Base-by-base conservation (phyloP, 2,329 filamentous ascomycete species). In the Monosporascus sp. region DNA sequence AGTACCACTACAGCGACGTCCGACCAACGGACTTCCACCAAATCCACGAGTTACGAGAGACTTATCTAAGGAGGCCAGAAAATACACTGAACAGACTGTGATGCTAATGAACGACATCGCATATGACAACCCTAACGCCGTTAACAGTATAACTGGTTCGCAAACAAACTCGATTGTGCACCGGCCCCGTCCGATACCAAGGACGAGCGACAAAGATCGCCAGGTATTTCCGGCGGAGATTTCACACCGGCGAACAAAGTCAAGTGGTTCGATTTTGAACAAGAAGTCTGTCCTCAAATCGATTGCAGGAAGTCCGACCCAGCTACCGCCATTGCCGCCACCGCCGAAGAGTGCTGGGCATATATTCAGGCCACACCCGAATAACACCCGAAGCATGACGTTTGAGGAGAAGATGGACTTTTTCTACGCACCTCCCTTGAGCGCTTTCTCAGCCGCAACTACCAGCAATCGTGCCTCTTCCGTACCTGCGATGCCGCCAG, bases 61-160 rank as follows among this genome's bases (percentile, higher is more conserved):
- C 17, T 51, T 67, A 3, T 55, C 60, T 15, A 60, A 65, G 28
- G 71, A 71, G 14, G 57, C 60, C 7, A 53, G 53, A 49, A 58
- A 50, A 17, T 61, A 60, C 51, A 72, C 68, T 50, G 68, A 76
- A 24, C 74, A 77, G 54, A 82, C 76, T 4, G 74, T 82, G 46
- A 77, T 84, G 74, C 76, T 81, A 51, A 66, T 84, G 49, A 83
- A 81, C 54, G 73, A 78, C 49, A 80, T 82, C 51, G 72, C 79
- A 37, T 82, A 82, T 56, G 71, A 82, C 51, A 71, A 84, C 52
- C 78, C 80, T 1, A 66, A 62, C 28, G 65, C 69, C 1, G 78
- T 84, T 2, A 70, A 75, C 50, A 73, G 70, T 24, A 79, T 82
- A 75, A 31, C 73, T 68, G 11, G 74, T 72, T 3, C 69, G 71